A percentile compares a stretch with the other conserved stretches of the same genome.
Evolutionary conservation across 202 grass and related monocot species (phyloP).

Genomic region (Dendrocalamus latiflorus): DNA sequence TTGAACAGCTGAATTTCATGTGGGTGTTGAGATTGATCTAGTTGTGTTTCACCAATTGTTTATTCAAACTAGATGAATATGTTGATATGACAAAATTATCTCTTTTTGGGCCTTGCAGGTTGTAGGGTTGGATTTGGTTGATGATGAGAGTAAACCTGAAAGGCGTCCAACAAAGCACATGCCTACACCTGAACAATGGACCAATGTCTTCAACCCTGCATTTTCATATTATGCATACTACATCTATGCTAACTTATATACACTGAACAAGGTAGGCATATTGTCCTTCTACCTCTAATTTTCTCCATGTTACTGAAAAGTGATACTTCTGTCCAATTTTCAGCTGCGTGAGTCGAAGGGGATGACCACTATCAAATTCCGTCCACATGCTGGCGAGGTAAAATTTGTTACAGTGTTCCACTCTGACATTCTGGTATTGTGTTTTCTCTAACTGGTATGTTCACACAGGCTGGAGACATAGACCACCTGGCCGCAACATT

Average conservation of each 20-base stretch:
- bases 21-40: slow-evolving; percentile 4
- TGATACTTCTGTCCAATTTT: slow-evolving; percentile 37
- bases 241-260: slow-evolving; percentile 94
- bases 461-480: slow-evolving; percentile 71
- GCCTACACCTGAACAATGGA: slow-evolving; percentile 96
- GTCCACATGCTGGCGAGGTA: slow-evolving; percentile 98
- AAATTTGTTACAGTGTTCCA: slow-evolving; percentile 10
- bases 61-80: background rate
- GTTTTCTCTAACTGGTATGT: slow-evolving; percentile 28
- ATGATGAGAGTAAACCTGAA: slow-evolving; percentile 99
- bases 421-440: background rate
- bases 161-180: slow-evolving; percentile 96
- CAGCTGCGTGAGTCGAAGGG: slow-evolving; percentile 94
- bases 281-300: background rate
- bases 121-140: slow-evolving; percentile 95
- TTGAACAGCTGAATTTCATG: background rate
- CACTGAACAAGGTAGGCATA: slow-evolving; percentile 80
- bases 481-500: slow-evolving; percentile 95
- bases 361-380: slow-evolving; percentile 97
- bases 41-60: background rate
- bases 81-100: background rate
- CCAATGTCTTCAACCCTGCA: slow-evolving; percentile 94
- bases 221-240: slow-evolving; percentile 99
- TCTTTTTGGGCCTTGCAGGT: slow-evolving; percentile 46
- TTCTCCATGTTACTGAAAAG: slow-evolving; percentile 6